Evolutionary conservation across 345 rosid species (phyloP).

Genomic region (Microcos paniculata): DNA sequence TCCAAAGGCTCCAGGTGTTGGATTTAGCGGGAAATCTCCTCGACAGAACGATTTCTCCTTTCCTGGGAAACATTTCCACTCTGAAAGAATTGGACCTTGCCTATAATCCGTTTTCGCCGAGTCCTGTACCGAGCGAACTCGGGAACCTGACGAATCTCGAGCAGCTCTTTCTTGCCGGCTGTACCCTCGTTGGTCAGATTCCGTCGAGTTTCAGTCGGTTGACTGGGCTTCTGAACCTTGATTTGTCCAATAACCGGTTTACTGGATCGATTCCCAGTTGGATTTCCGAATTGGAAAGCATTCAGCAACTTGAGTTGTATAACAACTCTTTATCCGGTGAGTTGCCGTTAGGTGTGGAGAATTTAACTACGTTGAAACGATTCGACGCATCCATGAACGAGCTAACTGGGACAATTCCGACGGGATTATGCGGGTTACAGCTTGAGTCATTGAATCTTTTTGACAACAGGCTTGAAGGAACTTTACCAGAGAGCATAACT

Average conservation of each 20-base stretch:
- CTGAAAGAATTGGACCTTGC: conserved; percentile 52
- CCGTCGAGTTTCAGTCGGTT: conserved; percentile 44
- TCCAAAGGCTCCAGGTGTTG: conserved; percentile 49
- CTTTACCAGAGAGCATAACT: conserved; percentile 62
- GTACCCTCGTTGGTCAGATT: conserved; percentile 54
- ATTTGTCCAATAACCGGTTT: conserved; percentile 51
- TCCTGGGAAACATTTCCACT: conserved; percentile 61
- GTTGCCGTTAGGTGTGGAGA: conserved; percentile 49
- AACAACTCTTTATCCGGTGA: conserved; percentile 68
- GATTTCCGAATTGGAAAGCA: conserved; percentile 41
- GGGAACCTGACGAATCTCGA: conserved; percentile 56
- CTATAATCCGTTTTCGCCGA: conserved; percentile 58
- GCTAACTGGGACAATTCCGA: conserved; percentile 62
- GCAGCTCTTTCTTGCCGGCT: conserved; percentile 55
- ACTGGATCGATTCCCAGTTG: conserved; percentile 68
- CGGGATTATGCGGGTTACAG: conserved; percentile 50
- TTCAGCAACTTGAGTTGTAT: conserved; percentile 70
- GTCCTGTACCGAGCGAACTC: conserved; percentile 48
- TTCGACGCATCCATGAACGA: conserved; percentile 71
- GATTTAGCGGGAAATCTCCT: conserved; percentile 54
- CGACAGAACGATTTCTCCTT: conserved; percentile 48
- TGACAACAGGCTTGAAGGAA: conserved; percentile 69
- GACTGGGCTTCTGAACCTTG: conserved; percentile 44
- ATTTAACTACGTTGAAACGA: conserved; percentile 44
- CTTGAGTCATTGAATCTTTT: conserved; percentile 64